phyloP scores from a whole-genome alignment of 495 filamentous ascomycete genomes.

The Aspergillus wentii region DNA sequence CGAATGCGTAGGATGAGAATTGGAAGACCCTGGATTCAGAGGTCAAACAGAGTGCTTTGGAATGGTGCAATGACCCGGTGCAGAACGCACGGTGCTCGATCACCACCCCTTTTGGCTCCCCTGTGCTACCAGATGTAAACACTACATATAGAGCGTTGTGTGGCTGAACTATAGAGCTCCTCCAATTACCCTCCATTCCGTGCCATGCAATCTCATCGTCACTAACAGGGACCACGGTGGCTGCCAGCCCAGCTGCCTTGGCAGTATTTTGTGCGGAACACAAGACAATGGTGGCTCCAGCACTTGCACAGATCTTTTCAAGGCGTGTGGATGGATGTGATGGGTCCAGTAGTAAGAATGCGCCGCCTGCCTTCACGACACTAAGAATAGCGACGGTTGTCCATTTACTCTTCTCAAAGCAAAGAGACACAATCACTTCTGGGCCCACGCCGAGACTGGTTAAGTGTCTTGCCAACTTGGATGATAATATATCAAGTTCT shows the following conservation, averaged over 20 bases:
- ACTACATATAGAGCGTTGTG: conserved; percentile 12
- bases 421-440: conserved; percentile 29
- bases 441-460: conserved; percentile 17
- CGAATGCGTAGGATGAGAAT: conserved; percentile 56
- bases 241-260: background rate
- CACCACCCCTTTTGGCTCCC: conserved; percentile 38
- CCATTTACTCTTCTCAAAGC: conserved; percentile 40
- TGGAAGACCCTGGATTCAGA: conserved; percentile 44
- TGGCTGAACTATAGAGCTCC: background rate
- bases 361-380: conserved; percentile 40
- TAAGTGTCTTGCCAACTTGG: conserved; percentile 21
- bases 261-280: conserved; percentile 5
- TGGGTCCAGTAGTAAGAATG: conserved; percentile 36
- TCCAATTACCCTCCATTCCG: background rate
- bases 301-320: conserved; percentile 13
- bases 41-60: background rate
- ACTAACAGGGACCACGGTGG: background rate
- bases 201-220: background rate
- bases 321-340: conserved; percentile 27
- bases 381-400: conserved; percentile 39
- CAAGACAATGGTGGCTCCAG: conserved; percentile 14
- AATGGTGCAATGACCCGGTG: conserved; percentile 7
- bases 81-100: conserved; percentile 30
- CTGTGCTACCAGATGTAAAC: conserved; percentile 38
- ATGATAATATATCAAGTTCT: conserved; percentile 21